Percentiles rank a stretch among this genome's conserved stretches.
Evolutionary conservation across 768 basidiomycete genomes (phyloP).

Genomic region (Ramaria sp.): DNA sequence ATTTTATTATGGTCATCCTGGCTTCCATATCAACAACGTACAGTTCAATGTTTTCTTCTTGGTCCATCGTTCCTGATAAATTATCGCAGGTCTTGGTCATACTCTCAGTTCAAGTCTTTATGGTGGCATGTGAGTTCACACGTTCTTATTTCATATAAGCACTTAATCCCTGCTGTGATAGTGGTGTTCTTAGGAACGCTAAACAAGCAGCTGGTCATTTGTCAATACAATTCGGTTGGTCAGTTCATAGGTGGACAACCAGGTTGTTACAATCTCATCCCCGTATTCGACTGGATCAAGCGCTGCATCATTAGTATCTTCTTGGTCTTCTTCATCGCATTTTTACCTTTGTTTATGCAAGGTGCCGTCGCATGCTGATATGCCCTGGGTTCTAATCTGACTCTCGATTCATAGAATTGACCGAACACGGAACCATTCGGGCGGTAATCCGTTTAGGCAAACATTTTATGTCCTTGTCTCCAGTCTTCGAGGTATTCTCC

Average conservation of each 20-base stretch:
- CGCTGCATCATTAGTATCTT: conserved; percentile 97
- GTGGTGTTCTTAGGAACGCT: conserved; percentile 94
- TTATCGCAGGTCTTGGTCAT: conserved; percentile 67
- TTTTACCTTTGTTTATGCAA: conserved; percentile 91
- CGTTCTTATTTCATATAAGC: neutral
- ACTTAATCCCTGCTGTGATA: conserved; percentile 23
- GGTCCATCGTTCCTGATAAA: neutral
- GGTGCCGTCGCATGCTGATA: conserved; percentile 33
- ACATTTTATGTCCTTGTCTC: conserved; percentile 90
- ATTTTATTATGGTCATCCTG: conserved; percentile 99
- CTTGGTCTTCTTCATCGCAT: conserved; percentile 96
- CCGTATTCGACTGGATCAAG: conserved; percentile 92
- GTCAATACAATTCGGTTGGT: conserved; percentile 64
- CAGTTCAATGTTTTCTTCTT: neutral
- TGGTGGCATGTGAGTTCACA: conserved; percentile 65
- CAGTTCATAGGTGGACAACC: conserved; percentile 65
- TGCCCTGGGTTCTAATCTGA: conserved; percentile 10
- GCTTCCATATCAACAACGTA: conserved; percentile 98
- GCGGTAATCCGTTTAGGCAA: conserved; percentile 87
- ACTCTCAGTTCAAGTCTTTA: conserved; percentile 90
- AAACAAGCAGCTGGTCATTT: conserved; percentile 70
- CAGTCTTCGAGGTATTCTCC: conserved; percentile 94
- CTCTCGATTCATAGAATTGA: conserved; percentile 63
- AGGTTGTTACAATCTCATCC: conserved; percentile 91
- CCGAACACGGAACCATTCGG: conserved; percentile 88